Conservation (phyloP, 2,329 filamentous ascomycete genomes). For the Elsinoe arachidis region DNA sequence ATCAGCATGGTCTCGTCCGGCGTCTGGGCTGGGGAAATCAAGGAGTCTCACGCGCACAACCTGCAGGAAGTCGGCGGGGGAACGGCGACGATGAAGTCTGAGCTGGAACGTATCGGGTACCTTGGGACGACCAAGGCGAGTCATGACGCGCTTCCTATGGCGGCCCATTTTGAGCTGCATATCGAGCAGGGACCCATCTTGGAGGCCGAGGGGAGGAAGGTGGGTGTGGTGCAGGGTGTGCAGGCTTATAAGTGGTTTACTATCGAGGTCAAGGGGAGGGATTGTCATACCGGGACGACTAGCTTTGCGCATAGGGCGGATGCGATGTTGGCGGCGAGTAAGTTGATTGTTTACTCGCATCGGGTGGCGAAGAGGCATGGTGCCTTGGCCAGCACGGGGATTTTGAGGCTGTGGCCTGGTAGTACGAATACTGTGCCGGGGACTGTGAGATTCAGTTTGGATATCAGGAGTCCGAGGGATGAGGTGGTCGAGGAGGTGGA, state of each 20-base stretch:
- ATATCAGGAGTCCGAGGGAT: slow-evolving; percentile 55
- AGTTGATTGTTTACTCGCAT: slow-evolving; percentile 59
- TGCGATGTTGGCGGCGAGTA: slow-evolving; percentile 57
- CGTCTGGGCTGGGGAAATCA: slow-evolving; percentile 64
- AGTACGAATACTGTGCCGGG: slow-evolving; percentile 68
- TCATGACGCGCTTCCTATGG: slow-evolving; percentile 55
- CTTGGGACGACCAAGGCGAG: slow-evolving; percentile 51
- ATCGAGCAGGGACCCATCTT: slow-evolving; percentile 78
- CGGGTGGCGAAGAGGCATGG: slow-evolving; percentile 51
- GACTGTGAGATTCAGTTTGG: slow-evolving; percentile 57
- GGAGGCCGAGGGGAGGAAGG: slow-evolving; percentile 52
- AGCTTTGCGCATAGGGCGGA: slow-evolving; percentile 58
- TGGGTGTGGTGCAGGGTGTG: slow-evolving; percentile 63
- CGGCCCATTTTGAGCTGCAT: slow-evolving; percentile 73
- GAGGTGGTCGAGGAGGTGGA: slow-evolving; percentile 51
- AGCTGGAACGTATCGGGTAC: slow-evolving; percentile 65
- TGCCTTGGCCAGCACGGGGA: slow-evolving; percentile 61
- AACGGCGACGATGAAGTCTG: slow-evolving; percentile 55
- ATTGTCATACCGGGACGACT: slow-evolving; percentile 69
- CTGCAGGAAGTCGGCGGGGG: slow-evolving; percentile 55
- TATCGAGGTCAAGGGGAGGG: slow-evolving; percentile 55
- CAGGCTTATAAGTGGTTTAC: slow-evolving; percentile 70
- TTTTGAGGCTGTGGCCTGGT: slow-evolving; percentile 57
- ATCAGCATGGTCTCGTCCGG: slow-evolving; percentile 66
- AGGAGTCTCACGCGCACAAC: slow-evolving; percentile 53